phyloP scores from a whole-genome alignment of 2,329 filamentous ascomycete species.

The Diplodia mutila region DNA sequence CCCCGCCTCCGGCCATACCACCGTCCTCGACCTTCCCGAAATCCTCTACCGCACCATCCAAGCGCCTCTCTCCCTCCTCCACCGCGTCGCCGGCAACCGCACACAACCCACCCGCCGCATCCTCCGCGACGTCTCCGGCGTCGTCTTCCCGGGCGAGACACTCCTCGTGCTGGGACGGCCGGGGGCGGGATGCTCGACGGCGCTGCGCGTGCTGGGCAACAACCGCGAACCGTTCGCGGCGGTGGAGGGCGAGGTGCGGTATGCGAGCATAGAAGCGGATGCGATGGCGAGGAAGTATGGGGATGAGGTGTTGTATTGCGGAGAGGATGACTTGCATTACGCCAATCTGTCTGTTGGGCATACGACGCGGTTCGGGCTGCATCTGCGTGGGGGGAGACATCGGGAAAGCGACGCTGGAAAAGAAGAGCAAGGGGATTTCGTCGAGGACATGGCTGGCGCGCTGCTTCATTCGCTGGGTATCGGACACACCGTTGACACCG shows the following conservation, averaged over 20 bases:
- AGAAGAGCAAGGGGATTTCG: constrained; percentile 51
- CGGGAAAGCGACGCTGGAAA: constrained; percentile 30
- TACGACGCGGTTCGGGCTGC: constrained; percentile 73
- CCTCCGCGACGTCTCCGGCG: constrained; percentile 67
- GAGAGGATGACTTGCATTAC: constrained; percentile 77
- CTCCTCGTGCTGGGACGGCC: constrained; percentile 70
- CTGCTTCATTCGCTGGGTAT: constrained; percentile 63
- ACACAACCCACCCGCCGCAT: constrained; percentile 64
- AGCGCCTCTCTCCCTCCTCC: constrained; percentile 41
- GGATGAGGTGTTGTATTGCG: constrained; percentile 72
- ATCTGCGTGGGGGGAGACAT: constrained; percentile 63
- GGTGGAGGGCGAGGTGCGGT: constrained; percentile 58
- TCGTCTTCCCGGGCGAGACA: constrained; percentile 74
- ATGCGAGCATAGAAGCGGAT: constrained; percentile 43
- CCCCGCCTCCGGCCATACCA: constrained; percentile 63
- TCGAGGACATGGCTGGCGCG: constrained; percentile 69
- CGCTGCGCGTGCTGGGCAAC: constrained; percentile 71
- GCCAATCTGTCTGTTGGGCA: constrained; percentile 74
- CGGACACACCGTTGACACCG: constrained; percentile 71
- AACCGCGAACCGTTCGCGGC: constrained; percentile 61
- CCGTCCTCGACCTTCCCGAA: constrained; percentile 61
- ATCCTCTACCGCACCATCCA: constrained; percentile 55
- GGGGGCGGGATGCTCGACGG: constrained; percentile 70
- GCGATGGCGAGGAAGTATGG: constrained; percentile 57
- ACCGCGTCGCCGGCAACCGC: constrained; percentile 45